Evolutionary conservation across 2,329 filamentous ascomycete genomes (phyloP).

Genomic region (Hypomyces perniciosus): DNA sequence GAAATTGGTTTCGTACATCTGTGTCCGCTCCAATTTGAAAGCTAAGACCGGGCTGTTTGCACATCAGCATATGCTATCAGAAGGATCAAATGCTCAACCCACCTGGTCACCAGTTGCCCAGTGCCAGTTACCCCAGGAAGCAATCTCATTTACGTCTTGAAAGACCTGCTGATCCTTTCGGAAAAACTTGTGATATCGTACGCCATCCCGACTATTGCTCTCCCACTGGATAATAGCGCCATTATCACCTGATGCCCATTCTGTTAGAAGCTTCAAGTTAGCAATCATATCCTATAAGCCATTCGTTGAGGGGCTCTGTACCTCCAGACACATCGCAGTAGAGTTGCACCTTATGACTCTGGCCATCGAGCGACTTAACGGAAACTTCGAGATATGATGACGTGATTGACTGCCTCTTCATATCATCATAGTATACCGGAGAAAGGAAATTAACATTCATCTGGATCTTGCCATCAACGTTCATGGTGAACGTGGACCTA

Average conservation of each 20-base stretch:
- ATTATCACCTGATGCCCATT: constrained; percentile 64
- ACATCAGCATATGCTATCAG: not conserved
- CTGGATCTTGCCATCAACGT: constrained; percentile 53
- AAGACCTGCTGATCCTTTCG: constrained; percentile 58
- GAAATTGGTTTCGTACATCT: constrained; percentile 60
- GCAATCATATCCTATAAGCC: constrained; percentile 5
- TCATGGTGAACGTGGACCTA: constrained; percentile 62
- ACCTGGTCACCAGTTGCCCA: constrained; percentile 58
- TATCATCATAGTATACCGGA: constrained; percentile 60
- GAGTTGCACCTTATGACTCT: constrained; percentile 57
- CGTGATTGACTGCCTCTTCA: constrained; percentile 60
- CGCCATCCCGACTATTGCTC: constrained; percentile 40
- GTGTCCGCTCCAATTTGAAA: constrained; percentile 65
- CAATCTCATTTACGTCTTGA: constrained; percentile 61
- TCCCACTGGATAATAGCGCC: constrained; percentile 56
- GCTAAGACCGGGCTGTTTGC: constrained; percentile 38
- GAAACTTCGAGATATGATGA: constrained; percentile 65
- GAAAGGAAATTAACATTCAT: constrained; percentile 67
- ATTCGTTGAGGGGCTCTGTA: not conserved
- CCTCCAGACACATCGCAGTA: constrained; percentile 62
- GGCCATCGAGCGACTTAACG: constrained; percentile 57
- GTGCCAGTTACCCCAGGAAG: constrained; percentile 77
- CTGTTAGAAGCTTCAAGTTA: constrained; percentile 31
- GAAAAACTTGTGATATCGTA: constrained; percentile 61
- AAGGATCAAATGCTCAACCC: not conserved